These are phyloP conservation scores for Ophiosphaerella korrae DNA, from an alignment of 2,329 filamentous ascomycete species.

Conservation along the genomic window DNA sequence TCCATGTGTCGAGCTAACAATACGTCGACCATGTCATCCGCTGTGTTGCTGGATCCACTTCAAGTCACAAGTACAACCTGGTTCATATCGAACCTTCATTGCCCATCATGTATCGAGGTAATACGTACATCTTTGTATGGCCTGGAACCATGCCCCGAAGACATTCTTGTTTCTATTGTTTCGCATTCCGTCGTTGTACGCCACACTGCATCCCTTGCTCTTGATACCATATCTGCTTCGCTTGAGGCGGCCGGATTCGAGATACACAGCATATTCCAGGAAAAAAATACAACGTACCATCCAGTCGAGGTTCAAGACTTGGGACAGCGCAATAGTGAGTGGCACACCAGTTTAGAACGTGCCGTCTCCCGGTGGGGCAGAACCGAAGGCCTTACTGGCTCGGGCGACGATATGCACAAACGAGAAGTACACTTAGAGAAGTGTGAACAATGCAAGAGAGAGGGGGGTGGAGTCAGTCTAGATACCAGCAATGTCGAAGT, in stretches of 20 bases:
- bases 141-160: conserved; percentile 56
- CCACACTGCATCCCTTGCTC: conserved; percentile 53
- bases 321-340: conserved; percentile 27
- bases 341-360: conserved; percentile 44
- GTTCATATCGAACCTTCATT: conserved; percentile 76
- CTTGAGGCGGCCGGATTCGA: conserved; percentile 66
- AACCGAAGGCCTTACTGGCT: conserved; percentile 10
- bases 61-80: conserved; percentile 58
- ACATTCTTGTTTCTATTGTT: conserved; percentile 72
- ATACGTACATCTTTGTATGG: conserved; percentile 64
- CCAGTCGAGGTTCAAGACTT: conserved; percentile 20
- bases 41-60: conserved; percentile 17
- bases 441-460: conserved; percentile 43
- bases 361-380: conserved; percentile 38
- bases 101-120: conserved; percentile 72
- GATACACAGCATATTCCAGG: conserved; percentile 55
- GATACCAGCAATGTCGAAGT: conserved; percentile 8
- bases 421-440: conserved; percentile 38
- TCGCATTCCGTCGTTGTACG: conserved; percentile 70
- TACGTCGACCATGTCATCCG: conserved; percentile 21
- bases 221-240: conserved; percentile 49
- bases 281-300: conserved; percentile 19
- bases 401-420: conserved; percentile 35
- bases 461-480: conserved; percentile 32
- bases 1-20: conserved; percentile 2